Evolutionary conservation across 164 flowering plant genomes (phyloP).

Genomic region (Umbilicus rupestris): DNA sequence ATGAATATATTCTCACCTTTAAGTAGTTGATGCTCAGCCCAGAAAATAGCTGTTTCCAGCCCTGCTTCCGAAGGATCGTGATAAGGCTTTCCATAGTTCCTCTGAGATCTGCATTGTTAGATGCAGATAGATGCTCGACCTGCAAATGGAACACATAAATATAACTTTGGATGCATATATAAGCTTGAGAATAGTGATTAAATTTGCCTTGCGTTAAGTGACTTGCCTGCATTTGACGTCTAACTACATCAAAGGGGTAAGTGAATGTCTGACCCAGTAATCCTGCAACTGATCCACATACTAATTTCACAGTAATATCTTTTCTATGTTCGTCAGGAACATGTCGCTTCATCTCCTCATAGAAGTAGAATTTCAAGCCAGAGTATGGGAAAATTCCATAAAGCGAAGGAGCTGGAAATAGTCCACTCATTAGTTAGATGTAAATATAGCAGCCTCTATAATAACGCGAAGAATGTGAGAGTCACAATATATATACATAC

Average conservation of each 20-base stretch:
- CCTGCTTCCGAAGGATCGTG: conserved; percentile 53
- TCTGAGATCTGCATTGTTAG: conserved; percentile 31
- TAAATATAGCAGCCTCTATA: neutral
- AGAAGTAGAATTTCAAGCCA: conserved; percentile 92
- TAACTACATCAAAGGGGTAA: conserved; percentile 95
- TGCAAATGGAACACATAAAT: conserved; percentile 14
- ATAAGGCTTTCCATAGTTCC: conserved; percentile 71
- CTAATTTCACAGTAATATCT: conserved; percentile 61
- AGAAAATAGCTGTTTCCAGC: conserved; percentile 90
- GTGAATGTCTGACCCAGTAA: conserved; percentile 91
- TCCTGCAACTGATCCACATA: conserved; percentile 91
- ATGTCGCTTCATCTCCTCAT: conserved; percentile 84
- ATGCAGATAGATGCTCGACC: conserved; percentile 51
- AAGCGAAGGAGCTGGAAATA: conserved; percentile 82
- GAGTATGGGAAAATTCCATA: conserved; percentile 96
- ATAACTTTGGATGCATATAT: neutral
- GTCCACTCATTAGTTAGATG: conserved; percentile 5
- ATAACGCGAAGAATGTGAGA: neutral
- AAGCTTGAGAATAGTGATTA: neutral
- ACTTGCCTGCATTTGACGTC: conserved; percentile 97
- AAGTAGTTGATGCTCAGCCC: conserved; percentile 93
- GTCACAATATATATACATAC: conserved; percentile 23
- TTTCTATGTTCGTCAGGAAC: conserved; percentile 73
- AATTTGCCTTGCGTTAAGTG: neutral
- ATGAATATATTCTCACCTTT: conserved; percentile 36